Base-by-base conservation (phyloP, 371 early-diverging fungal genomes). In the Mortierella sp. region DNA sequence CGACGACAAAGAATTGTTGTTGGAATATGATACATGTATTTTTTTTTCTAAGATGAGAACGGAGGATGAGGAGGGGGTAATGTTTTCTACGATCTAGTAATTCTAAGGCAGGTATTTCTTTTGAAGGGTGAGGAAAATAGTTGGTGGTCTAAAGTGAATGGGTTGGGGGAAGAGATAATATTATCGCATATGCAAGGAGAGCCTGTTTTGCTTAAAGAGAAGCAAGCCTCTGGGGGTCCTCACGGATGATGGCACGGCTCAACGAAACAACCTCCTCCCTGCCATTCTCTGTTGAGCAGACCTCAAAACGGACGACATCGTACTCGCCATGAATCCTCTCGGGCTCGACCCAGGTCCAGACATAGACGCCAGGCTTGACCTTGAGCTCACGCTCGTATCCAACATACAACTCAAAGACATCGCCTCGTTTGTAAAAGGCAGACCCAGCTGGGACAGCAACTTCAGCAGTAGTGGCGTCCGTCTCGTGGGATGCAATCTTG, bases 361-460 rank as follows among this genome's bases (percentile, higher is more conserved):
- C 81, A 55, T 72, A 72, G 31, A 80, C 73, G 3, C 68, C 77
- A 8, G 81, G 81, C 74, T 80, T 76, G 52, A 84, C 84, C 76
- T 84, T 84, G 28, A 84, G 78, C 70, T 84, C 84, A n/a, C 80
- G 52, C 55, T 84, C 84, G 55, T 80, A 84, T 28, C 84, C 84
- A 3, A 80, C 80, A 71, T 80, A 84, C n/a, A 84, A 47, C 70
- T 84, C 84, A 45, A 65, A 55, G 11, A 84, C 68, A 42, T 73
- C 48, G 8, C 78, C 80, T 7, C 57, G 54, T 45, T 80, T 84
- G 58, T 77, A 84, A 31, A 74, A 84, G 26, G 55, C 38, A 0
- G 84, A 80, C 55, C 84, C 84, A 31, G 77, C 78, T 14, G 73
- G 78, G 21, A 84, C 80, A 28, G 84, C 84, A 4, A 78, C 31